Conservation (phyloP, 1,284 basidiomycete species). For the Irpex sp. region DNA sequence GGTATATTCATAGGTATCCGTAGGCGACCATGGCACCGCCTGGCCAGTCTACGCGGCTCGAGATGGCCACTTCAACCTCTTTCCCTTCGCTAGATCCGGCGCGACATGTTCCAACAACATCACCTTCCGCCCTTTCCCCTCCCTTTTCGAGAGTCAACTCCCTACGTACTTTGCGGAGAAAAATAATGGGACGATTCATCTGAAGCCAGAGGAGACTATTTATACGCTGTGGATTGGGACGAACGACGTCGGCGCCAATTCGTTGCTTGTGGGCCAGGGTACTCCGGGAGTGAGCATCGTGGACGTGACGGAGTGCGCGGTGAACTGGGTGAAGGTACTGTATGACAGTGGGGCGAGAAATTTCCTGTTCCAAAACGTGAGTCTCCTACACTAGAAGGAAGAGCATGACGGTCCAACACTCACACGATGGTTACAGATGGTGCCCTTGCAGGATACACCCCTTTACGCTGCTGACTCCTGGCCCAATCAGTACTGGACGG, state of each 20-base stretch:
- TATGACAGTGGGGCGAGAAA: slow-evolving; percentile 43
- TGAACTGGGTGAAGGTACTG: slow-evolving; percentile 35
- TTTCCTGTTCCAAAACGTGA: slow-evolving; percentile 45
- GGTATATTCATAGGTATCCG: neutral
- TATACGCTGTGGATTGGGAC: slow-evolving; percentile 50
- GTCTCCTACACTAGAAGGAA: neutral
- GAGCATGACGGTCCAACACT: neutral
- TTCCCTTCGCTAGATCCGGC: slow-evolving; percentile 40
- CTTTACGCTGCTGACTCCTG: slow-evolving; percentile 28
- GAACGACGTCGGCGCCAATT: slow-evolving; percentile 41
- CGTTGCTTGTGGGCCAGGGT: slow-evolving; percentile 36
- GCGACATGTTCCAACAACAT: slow-evolving; percentile 43
- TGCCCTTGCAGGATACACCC: slow-evolving; percentile 25
- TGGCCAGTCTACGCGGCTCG: slow-evolving; percentile 41
- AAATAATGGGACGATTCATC: slow-evolving; percentile 22
- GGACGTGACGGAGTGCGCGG: slow-evolving; percentile 37
- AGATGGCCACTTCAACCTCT: slow-evolving; percentile 35
- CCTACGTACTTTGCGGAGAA: slow-evolving; percentile 33
- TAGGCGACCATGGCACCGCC: slow-evolving; percentile 14
- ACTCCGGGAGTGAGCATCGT: slow-evolving; percentile 37
- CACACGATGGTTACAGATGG: slow-evolving; percentile 13
- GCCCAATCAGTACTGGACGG: slow-evolving; percentile 27
- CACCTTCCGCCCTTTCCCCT: slow-evolving; percentile 35
- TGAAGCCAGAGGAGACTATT: slow-evolving; percentile 34
- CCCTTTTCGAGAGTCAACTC: slow-evolving; percentile 36